These are phyloP conservation scores for Paracorniculantispora psalliotae DNA, from an alignment of 2,329 filamentous ascomycete species.

Conservation along the genomic window DNA sequence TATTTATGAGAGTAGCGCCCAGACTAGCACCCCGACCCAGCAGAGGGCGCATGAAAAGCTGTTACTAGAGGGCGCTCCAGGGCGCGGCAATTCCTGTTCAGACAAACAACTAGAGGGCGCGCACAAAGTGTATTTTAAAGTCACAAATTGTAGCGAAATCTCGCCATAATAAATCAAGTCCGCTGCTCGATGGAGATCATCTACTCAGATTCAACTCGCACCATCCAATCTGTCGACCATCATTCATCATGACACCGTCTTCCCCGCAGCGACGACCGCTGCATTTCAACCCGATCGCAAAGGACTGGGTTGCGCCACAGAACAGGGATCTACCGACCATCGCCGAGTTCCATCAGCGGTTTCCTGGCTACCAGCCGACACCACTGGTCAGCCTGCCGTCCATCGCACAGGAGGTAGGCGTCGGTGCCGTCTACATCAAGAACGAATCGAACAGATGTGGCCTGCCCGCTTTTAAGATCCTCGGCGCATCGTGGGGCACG, in stretches of 20 bases:
- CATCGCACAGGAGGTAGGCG: slow-evolving; percentile 50
- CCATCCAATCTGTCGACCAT: neutral
- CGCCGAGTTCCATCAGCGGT: slow-evolving; percentile 52
- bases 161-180: neutral
- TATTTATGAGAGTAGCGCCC: neutral
- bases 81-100: neutral
- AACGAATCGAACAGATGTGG: slow-evolving; percentile 63
- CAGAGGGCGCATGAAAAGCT: slow-evolving; percentile 4
- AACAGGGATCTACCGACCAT: slow-evolving; percentile 46
- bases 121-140: neutral
- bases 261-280: slow-evolving; percentile 11
- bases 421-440: slow-evolving; percentile 57
- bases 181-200: neutral
- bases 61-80: slow-evolving; percentile 9
- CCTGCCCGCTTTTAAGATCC: slow-evolving; percentile 71
- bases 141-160: neutral
- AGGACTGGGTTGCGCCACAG: neutral
- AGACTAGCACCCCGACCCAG: neutral
- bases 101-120: slow-evolving; percentile 2
- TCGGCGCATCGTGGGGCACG: slow-evolving; percentile 71
- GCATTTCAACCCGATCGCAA: slow-evolving; percentile 4
- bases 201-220: neutral
- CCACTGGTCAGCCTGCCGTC: slow-evolving; percentile 48
- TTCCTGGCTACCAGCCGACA: slow-evolving; percentile 66
- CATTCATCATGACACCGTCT: neutral